Conservation (phyloP, 2,329 filamentous ascomycete species). For the Mycosphaerella sp. region DNA sequence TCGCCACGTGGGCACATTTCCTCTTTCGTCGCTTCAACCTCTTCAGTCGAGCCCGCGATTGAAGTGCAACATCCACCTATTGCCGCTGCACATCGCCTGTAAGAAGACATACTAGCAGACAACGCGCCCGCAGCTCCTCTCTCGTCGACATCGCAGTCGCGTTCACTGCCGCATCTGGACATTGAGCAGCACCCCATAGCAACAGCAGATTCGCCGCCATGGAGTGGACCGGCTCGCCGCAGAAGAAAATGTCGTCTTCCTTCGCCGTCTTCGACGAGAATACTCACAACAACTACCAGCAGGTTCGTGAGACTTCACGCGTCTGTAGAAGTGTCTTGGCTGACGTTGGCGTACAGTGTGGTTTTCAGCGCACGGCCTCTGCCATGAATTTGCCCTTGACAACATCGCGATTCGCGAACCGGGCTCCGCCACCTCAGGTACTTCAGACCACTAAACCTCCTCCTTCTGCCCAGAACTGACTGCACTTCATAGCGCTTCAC, state of each 20-base stretch:
- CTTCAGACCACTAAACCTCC: constrained; percentile 13
- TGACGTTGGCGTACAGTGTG: constrained; percentile 16
- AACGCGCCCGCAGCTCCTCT: background rate
- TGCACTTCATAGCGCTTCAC: constrained; percentile 5
- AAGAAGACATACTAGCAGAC: background rate
- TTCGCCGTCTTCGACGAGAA: constrained; percentile 26
- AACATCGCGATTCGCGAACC: constrained; percentile 36
- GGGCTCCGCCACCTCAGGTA: constrained; percentile 20
- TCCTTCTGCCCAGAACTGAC: constrained; percentile 21
- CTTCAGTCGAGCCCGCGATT: background rate
- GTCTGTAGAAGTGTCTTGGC: constrained; percentile 6
- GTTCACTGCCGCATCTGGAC: background rate
- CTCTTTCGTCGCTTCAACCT: background rate
- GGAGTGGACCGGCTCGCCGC: constrained; percentile 24
- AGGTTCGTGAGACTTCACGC: constrained; percentile 16
- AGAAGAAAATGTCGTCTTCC: constrained; percentile 20
- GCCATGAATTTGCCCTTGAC: constrained; percentile 32
- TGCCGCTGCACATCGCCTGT: background rate
- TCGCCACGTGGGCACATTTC: background rate
- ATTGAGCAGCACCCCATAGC: background rate
- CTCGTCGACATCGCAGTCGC: background rate
- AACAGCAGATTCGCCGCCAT: constrained; percentile 14
- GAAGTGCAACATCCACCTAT: background rate
- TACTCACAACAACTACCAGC: constrained; percentile 11
- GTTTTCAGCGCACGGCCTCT: constrained; percentile 23